phyloP scores from a whole-genome alignment of 192 early-diverging fungal species.

The Paraglomus brasilianum region DNA sequence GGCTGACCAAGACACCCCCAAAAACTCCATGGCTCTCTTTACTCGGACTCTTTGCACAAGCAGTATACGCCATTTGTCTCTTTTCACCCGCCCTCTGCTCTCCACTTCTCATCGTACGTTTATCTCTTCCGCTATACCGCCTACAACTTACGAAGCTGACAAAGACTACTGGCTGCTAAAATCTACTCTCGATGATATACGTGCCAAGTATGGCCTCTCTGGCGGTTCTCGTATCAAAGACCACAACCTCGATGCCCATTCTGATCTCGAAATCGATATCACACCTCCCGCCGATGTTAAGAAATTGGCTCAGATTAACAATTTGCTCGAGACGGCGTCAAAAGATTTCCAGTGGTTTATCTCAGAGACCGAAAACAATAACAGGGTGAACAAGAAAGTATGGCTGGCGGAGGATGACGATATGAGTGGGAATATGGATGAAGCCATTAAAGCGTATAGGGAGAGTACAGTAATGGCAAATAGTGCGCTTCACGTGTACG shows the following conservation, averaged over 20 bases:
- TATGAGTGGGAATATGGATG: conserved; percentile 15
- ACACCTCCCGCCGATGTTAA: conserved; percentile 17
- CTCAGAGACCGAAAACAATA: conserved; percentile 1
- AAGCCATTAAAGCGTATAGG: conserved; percentile 20
- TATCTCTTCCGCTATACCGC: no score
- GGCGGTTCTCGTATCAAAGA: conserved; percentile 27
- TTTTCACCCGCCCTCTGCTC: no score
- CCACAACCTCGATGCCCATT: conserved; percentile 25
- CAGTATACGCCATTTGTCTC: no score
- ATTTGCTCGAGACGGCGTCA: conserved; percentile 17
- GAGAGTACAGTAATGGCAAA: conserved; percentile 10
- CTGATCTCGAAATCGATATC: conserved; percentile 25
- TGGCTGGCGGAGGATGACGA: conserved; percentile 31
- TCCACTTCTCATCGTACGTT: no score
- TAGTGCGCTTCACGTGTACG: neutral
- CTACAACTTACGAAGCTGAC: conserved; percentile 23
- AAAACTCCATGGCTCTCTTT: no score
- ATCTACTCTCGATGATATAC: conserved; percentile 28
- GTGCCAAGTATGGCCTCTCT: conserved; percentile 26
- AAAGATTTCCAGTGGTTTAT: conserved; percentile 7
- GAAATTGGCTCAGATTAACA: conserved; percentile 14
- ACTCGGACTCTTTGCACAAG: no score
- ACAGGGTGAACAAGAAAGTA: neutral
- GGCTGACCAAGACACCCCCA: no score
- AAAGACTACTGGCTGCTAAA: conserved; percentile 28